These are phyloP conservation scores for Grosmannia penicillata DNA, from an alignment of 2,329 filamentous ascomycete genomes.

Conservation along the genomic window DNA sequence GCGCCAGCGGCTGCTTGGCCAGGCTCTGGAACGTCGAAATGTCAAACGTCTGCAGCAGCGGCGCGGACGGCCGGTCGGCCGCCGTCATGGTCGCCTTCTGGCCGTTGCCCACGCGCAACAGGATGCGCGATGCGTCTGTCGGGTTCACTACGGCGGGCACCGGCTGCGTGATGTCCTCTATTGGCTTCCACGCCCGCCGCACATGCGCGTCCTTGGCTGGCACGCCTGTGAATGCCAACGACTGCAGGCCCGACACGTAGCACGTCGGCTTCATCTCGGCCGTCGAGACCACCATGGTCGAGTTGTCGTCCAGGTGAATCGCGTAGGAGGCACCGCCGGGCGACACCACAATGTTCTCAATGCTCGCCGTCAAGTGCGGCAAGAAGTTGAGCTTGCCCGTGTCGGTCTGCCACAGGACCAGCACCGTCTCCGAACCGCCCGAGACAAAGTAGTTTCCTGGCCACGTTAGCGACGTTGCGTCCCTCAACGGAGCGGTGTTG, in stretches of 20 bases:
- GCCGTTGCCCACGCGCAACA: conserved; percentile 51
- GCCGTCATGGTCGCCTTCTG: conserved; percentile 41
- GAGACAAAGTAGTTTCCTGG: conserved; percentile 86
- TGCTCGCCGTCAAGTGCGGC: conserved; percentile 76
- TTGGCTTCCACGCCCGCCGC: conserved; percentile 31
- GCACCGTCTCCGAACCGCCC: conserved; percentile 74
- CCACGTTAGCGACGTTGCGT: not conserved
- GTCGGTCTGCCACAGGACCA: conserved; percentile 88
- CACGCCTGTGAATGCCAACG: conserved; percentile 33
- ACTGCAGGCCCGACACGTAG: conserved; percentile 73
- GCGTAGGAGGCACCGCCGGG: conserved; percentile 67
- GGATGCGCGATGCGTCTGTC: conserved; percentile 43
- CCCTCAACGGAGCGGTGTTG: too few species aligned
- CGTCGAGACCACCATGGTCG: conserved; percentile 77
- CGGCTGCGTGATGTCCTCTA: conserved; percentile 27
- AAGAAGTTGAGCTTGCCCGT: conserved; percentile 70
- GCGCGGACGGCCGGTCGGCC: conserved; percentile 33
- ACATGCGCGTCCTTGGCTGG: conserved; percentile 38
- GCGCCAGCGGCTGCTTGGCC: conserved; percentile 73
- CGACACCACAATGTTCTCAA: conserved; percentile 76
- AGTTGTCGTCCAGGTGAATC: conserved; percentile 82
- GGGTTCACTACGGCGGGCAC: conserved; percentile 51
- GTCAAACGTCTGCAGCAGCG: conserved; percentile 70
- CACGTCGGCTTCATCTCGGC: conserved; percentile 73
- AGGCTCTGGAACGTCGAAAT: conserved; percentile 64